Conservation (phyloP, 148 eudicot species). For the Diospyros lotus region DNA sequence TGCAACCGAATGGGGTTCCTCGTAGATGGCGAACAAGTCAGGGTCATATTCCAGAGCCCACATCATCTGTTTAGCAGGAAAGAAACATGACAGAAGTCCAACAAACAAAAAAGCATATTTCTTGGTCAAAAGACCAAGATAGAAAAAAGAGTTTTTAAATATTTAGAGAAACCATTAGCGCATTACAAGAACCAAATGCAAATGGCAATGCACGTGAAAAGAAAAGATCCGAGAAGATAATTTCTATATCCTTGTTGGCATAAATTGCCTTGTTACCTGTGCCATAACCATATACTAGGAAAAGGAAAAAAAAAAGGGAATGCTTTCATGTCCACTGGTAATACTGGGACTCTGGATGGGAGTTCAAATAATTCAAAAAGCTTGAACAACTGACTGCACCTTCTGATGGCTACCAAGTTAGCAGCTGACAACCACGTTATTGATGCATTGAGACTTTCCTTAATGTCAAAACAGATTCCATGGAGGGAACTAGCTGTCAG, state of each 20-base stretch:
- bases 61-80: slow-evolving; percentile 75
- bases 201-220: background rate
- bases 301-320: background rate
- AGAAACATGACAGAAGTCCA: background rate
- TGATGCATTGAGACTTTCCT: too few relatives aligned
- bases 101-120: background rate
- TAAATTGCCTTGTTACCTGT: background rate
- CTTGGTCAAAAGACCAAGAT: background rate
- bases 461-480: too few relatives aligned
- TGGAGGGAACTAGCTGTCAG: too few relatives aligned
- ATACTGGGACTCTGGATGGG: background rate
- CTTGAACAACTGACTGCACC: background rate
- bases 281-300: background rate
- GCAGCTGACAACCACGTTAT: background rate
- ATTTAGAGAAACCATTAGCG: background rate
- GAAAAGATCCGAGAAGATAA: too few relatives aligned
- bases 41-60: slow-evolving; percentile 98
- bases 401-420: background rate
- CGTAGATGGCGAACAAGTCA: slow-evolving; percentile 58
- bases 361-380: background rate
- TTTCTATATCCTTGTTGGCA: background rate
- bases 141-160: background rate
- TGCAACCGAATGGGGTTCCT: slow-evolving; percentile 46
- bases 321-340: background rate
- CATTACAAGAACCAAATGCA: background rate